Evolutionary conservation across 441 rosid species (phyloP), one percentile per base, ranked within the genome.

Genomic region (Populus hybrid): DNA sequence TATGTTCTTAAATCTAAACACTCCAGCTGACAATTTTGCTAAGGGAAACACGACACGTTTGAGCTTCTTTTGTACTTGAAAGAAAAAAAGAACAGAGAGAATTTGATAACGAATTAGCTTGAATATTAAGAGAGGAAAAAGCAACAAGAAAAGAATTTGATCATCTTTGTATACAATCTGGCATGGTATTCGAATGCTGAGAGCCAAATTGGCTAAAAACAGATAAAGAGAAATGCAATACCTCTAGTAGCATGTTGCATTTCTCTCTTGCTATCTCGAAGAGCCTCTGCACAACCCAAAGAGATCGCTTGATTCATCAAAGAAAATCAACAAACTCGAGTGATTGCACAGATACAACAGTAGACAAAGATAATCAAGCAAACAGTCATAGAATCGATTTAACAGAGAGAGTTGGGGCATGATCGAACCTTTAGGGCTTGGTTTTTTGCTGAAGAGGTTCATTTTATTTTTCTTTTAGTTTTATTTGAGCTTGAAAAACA

Each of bases 181-280:
- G 50, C 50, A 18, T 35, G 20, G 5, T 69, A 35, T 14, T 14
- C 61, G 35, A 76, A 59, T 69, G n/a, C 61, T 36, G 21, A 63
- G 64, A 70, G 28, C 34, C 35, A 70, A 70, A 36, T 7, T 30
- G 50, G 30, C 2, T 2, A 67, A 69, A 20, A 11, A 18, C 11
- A n/a, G 34, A 28, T 10, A 50, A 67, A 8, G 2, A 35, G 35
- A 18, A 72, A 23, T 71, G n/a, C 0, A 71, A 35, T 81, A 95
- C 99, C 99, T 91, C 99, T 89, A 14, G 95, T 89, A 80, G 99
- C 99, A 77, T 91, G 88, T 74, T 89, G 85, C 97, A 95, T 89
- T 85, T 95, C 97, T 80, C 95, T 86, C 81, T 92, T 93, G 79
- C 98, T 95, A 89, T 90, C 92, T 24, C 99, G 86, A 81, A 93